Base-by-base conservation (phyloP, 208 protist species). In the Leishmania aethiopica region DNA sequence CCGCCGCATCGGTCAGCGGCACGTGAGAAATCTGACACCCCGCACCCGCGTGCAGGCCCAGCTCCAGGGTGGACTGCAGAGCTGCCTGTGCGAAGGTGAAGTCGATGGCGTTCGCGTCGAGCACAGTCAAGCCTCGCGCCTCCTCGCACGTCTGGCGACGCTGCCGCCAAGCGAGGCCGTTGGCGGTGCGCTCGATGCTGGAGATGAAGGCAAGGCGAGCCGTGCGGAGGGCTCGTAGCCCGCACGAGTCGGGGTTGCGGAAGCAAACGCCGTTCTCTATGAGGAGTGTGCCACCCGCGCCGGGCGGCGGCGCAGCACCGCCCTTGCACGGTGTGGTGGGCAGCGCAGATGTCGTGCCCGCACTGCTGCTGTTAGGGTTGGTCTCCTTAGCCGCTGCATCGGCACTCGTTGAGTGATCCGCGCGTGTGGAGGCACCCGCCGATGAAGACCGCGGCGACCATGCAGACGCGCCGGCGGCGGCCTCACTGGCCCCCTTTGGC, bases 241-340 rank as follows among this genome's bases (percentile, higher is more conserved):
- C 93, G n/a, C 86, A 87, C 42, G 75, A 47, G 37, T 91, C 85
- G 32, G 86, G 71, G 35, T 77, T 87, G 40, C 82, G 79, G 80
- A 92, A 96, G 66, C 88, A 88, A 64, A 95, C 83, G 17, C 93
- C 93, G 80, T 92, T 94, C 79, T 96, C 91, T 75, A 94, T 88
- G 37, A 94, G 71, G 3, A 91, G 83, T 4, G 70, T 60, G 57
- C 80, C 69, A 19, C 69, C 60, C 19, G 73, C 78, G 25, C 49
- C 49, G 49, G 57, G 76, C 71, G 35, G 60, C 35, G 49, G 64
- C 28, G 17, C 45, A 1, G 25, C 69, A 73, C 40, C 40, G 25
- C 40, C 28, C 40, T 45, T 51, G 69, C 10, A 40, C 10, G 69
- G 40, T 13, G 69, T 40, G 15, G 10, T 6, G 32, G 62, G 32